Evolutionary conservation across 1,284 basidiomycete genomes (phyloP).

Genomic region (Ustilago curta): DNA sequence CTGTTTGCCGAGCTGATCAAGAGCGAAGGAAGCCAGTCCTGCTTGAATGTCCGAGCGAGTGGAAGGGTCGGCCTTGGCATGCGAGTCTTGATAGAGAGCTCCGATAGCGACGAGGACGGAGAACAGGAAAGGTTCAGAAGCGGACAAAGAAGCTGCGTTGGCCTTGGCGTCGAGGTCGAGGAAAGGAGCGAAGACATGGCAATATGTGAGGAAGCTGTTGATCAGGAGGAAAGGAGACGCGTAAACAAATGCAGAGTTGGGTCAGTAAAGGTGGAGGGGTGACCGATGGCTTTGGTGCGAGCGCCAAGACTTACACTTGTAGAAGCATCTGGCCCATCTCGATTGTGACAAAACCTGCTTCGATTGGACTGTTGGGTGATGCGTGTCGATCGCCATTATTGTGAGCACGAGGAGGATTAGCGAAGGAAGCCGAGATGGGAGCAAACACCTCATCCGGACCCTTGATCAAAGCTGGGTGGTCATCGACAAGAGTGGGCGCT

Average conservation of each 20-base stretch:
- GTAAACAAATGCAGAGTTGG: background rate
- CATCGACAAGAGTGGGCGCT: constrained; percentile 1
- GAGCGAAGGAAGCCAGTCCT: constrained; percentile 23
- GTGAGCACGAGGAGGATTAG: background rate
- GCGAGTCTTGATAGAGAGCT: constrained; percentile 33
- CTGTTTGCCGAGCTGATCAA: constrained; percentile 22
- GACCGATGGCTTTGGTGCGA: no score
- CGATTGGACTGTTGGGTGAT: constrained; percentile 14
- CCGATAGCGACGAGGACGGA: constrained; percentile 34
- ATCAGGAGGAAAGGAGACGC: background rate
- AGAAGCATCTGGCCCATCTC: constrained; percentile 41
- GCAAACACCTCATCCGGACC: constrained; percentile 1
- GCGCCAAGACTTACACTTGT: constrained; percentile 10
- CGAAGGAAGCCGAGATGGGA: background rate
- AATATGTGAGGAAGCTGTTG: constrained; percentile 33
- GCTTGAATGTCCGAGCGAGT: constrained; percentile 28
- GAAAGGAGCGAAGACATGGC: constrained; percentile 47
- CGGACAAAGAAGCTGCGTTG: constrained; percentile 11
- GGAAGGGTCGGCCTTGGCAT: constrained; percentile 12
- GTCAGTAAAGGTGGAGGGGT: background rate
- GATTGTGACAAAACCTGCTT: constrained; percentile 35
- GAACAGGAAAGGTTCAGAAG: constrained; percentile 39
- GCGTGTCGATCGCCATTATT: constrained; percentile 11
- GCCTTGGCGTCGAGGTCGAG: constrained; percentile 30
- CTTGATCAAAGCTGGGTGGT: constrained; percentile 2